Conservation (phyloP, 2,329 filamentous ascomycete species). For the Ophiocordyceps camponoti-saundersi region DNA sequence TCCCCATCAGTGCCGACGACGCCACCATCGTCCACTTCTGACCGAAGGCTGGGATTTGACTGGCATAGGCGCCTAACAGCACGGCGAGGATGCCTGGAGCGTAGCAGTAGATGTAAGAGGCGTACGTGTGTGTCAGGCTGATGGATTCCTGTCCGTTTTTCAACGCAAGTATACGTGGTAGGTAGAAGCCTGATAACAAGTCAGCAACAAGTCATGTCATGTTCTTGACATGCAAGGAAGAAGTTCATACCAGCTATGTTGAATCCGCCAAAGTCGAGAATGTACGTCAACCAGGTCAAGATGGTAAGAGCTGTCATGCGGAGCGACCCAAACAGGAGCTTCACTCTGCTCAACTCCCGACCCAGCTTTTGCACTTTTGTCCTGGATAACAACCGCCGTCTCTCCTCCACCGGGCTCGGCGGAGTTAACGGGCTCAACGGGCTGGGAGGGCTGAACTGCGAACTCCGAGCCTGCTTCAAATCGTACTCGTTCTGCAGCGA, state of each 20-base stretch:
- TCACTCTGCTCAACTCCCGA: conserved; percentile 10
- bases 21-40: conserved; percentile 26
- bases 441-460: background rate
- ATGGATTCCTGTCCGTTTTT: conserved; percentile 29
- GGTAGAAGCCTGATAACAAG: conserved; percentile 17
- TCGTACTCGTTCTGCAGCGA: conserved; percentile 8
- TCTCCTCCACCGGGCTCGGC: background rate
- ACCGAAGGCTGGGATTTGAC: conserved; percentile 19
- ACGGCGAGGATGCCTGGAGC: conserved; percentile 33
- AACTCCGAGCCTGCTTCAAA: background rate
- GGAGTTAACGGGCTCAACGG: background rate
- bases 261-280: conserved; percentile 21
- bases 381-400: background rate
- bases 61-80: conserved; percentile 24
- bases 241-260: conserved; percentile 15
- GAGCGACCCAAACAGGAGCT: conserved; percentile 14
- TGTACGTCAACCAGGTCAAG: conserved; percentile 19
- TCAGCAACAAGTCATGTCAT: background rate
- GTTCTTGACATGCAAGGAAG: background rate
- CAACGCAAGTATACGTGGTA: conserved; percentile 30
- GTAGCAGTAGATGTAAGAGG: conserved; percentile 36
- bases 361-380: background rate
- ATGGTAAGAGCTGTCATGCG: conserved; percentile 18
- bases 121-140: conserved; percentile 28
- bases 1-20: conserved; percentile 25